phyloP scores from a whole-genome alignment of 2,329 filamentous ascomycete species.

The Fusarium caatingaense region DNA sequence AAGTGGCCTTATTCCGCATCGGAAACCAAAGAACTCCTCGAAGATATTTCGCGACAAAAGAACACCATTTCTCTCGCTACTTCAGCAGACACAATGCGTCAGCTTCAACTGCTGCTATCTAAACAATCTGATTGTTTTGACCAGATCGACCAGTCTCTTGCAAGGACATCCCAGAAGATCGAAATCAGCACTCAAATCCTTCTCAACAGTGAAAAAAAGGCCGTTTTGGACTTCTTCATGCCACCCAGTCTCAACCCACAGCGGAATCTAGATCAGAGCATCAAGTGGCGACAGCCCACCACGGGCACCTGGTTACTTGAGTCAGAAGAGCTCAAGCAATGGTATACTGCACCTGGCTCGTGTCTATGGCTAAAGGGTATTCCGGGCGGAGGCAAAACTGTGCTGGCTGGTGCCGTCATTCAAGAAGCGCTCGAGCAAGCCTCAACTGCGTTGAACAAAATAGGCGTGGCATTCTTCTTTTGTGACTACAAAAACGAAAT shows the following conservation, averaged over 20 bases:
- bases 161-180: background rate
- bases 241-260: background rate
- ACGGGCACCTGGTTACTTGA: constrained; percentile 19
- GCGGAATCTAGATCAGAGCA: background rate
- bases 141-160: fast-evolving
- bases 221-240: constrained; percentile 13
- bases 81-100: constrained; percentile 3
- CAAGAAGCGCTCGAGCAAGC: constrained; percentile 3
- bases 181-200: constrained; percentile 1
- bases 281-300: constrained; percentile 8
- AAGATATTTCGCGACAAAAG: constrained; percentile 9
- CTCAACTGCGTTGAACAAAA: fast-evolving
- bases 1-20: constrained; percentile 21
- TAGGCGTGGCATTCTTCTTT: constrained; percentile 21
- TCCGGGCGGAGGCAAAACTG: constrained; percentile 13
- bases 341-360: background rate
- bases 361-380: constrained; percentile 29
- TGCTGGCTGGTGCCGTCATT: constrained; percentile 18
- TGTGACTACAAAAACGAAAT: constrained; percentile 13
- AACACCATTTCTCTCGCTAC: constrained; percentile 1
- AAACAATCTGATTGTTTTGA: background rate
- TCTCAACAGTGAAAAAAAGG: background rate
- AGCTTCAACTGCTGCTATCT: background rate
- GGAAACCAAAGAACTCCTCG: constrained; percentile 5
- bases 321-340: background rate